Percentiles rank a stretch among this genome's conserved stretches.
phyloP scores from a whole-genome alignment of 805 yeast genomes.

The Candida coquimbonensis region DNA sequence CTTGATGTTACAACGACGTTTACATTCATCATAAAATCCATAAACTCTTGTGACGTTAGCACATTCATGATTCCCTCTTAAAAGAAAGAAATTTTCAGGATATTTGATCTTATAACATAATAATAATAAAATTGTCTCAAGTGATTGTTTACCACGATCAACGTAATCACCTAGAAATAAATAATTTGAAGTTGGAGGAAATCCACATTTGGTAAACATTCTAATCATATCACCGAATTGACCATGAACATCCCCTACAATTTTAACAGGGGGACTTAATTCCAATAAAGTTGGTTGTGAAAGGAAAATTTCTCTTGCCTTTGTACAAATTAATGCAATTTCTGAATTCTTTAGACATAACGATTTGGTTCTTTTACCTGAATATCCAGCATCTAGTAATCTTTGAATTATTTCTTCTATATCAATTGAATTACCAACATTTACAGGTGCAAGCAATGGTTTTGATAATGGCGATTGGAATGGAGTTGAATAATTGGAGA shows the following conservation, averaged over 20 bases:
- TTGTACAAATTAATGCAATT: conserved; percentile 77
- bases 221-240: conserved; percentile 95
- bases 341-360: conserved; percentile 88
- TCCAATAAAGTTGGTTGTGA: conserved; percentile 88
- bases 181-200: conserved; percentile 98
- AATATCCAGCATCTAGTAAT: conserved; percentile 89
- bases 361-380: conserved; percentile 86
- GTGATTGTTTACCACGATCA: conserved; percentile 95
- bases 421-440: conserved; percentile 29
- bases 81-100: conserved; percentile 94
- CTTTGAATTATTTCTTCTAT: conserved; percentile 88
- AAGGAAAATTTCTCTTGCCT: conserved; percentile 82
- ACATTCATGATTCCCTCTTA: conserved; percentile 98
- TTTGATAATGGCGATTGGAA: conserved; percentile 21
- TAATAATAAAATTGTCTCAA: conserved; percentile 89
- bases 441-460: conserved; percentile 13
- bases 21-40: conserved; percentile 98
- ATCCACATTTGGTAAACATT: conserved; percentile 95
- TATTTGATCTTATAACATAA: conserved; percentile 96
- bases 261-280: conserved; percentile 78
- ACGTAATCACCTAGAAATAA: conserved; percentile 95
- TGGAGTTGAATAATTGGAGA: conserved; percentile 12
- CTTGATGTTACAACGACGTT: conserved; percentile 95
- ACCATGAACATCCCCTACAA: conserved; percentile 98
- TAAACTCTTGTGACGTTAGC: conserved; percentile 96